These are phyloP conservation scores for Thielaviopsis euricoi DNA, from an alignment of 2,329 filamentous ascomycete species.

Conservation along the genomic window DNA sequence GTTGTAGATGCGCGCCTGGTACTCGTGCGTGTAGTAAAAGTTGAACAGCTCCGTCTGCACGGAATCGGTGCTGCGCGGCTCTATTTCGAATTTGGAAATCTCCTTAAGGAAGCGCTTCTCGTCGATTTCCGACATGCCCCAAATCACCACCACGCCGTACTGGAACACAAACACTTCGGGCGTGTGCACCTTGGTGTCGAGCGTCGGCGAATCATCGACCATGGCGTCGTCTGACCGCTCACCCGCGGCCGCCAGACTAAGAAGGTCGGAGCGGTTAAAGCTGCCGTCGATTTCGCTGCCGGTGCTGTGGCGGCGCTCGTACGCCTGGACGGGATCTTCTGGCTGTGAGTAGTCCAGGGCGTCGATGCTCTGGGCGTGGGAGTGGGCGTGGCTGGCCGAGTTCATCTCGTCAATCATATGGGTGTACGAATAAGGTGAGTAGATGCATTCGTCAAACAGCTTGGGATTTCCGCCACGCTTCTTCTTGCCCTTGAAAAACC, in stretches of 20 bases:
- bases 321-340: conserved; percentile 24
- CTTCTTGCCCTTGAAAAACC: conserved; percentile 72
- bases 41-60: conserved; percentile 97
- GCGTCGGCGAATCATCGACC: conserved; percentile 43
- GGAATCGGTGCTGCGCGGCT: conserved; percentile 75
- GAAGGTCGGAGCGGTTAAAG: conserved; percentile 6
- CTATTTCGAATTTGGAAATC: conserved; percentile 81
- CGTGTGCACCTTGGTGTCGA: conserved; percentile 77
- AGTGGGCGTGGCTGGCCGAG: conserved; percentile 47
- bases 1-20: conserved; percentile 97
- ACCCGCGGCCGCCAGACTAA: conserved; percentile 2
- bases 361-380: conserved; percentile 15
- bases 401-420: conserved; percentile 44
- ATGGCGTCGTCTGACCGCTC: neutral
- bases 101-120: conserved; percentile 88
- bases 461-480: conserved; percentile 76
- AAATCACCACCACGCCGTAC: conserved; percentile 94
- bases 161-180: conserved; percentile 94
- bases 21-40: conserved; percentile 96
- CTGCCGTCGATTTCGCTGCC: conserved; percentile 35
- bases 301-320: conserved; percentile 60
- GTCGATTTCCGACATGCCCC: conserved; percentile 87
- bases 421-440: conserved; percentile 77
- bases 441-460: conserved; percentile 93
- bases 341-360: conserved; percentile 16